phyloP scores from a whole-genome alignment of 2,329 filamentous ascomycete genomes.

The Corniculantispora saksenae region DNA sequence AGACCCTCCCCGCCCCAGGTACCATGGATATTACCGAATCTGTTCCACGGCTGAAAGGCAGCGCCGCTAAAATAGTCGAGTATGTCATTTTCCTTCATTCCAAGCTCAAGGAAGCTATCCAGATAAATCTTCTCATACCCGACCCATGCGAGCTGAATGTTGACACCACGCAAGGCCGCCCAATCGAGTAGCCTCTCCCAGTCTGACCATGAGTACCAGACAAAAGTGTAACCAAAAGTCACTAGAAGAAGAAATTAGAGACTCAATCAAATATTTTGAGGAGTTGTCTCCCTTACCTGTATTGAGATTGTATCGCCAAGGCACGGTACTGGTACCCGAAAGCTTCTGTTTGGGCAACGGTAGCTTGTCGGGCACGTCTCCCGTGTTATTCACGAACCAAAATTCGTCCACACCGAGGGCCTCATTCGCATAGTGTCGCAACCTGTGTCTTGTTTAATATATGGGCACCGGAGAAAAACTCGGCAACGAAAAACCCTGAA shows the following conservation, averaged over 20 bases:
- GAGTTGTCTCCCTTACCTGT: background rate
- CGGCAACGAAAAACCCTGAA: too few species aligned
- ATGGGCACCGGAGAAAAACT: background rate
- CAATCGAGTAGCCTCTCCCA: conserved; percentile 55
- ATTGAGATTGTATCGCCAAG: conserved; percentile 17
- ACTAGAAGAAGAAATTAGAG: background rate
- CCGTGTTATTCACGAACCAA: conserved; percentile 6
- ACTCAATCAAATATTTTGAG: background rate
- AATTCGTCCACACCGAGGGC: conserved; percentile 3
- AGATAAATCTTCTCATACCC: conserved; percentile 52
- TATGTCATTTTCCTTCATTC: conserved; percentile 33
- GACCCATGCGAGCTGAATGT: conserved; percentile 53
- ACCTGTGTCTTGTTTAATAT: background rate
- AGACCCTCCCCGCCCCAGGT: conserved; percentile 44
- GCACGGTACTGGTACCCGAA: conserved; percentile 8
- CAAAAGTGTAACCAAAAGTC: conserved; percentile 13
- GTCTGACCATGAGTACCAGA: conserved; percentile 42
- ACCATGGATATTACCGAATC: conserved; percentile 33
- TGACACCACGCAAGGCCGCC: conserved; percentile 51
- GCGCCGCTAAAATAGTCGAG: background rate
- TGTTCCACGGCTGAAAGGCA: conserved; percentile 6
- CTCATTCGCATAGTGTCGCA: conserved; percentile 15
- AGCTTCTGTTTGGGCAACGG: background rate
- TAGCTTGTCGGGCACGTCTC: background rate
- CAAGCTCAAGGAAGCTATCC: conserved; percentile 47